Evolutionary conservation across 345 rosid genomes (phyloP).

Genomic region (Eucalyptus brandiana): DNA sequence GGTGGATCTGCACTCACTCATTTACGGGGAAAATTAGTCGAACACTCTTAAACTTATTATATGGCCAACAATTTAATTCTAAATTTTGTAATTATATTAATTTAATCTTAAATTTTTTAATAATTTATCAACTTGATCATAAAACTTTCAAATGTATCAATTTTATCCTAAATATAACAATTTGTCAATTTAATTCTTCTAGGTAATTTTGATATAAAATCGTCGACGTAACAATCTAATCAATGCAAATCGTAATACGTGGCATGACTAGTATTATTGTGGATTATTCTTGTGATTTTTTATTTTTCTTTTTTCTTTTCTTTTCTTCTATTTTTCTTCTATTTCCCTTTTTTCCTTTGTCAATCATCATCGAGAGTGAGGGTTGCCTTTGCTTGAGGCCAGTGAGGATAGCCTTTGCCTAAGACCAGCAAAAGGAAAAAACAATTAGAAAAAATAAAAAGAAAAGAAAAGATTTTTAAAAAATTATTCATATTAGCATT

Average conservation of each 20-base stretch:
- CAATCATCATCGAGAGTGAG: accelerated
- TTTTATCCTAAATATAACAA: too few species aligned
- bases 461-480: too few species aligned
- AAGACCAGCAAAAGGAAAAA: accelerated
- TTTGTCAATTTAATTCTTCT: not conserved
- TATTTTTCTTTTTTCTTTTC: too few species aligned
- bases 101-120: too few species aligned
- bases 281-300: accelerated
- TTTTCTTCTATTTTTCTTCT: too few species aligned
- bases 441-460: too few species aligned
- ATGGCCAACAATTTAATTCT: too few species aligned
- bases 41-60: not conserved
- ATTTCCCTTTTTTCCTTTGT: accelerated
- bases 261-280: accelerated
- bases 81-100: too few species aligned
- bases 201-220: not conserved
- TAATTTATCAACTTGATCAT: too few species aligned
- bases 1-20: not conserved
- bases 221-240: accelerated
- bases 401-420: accelerated
- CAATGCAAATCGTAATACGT: accelerated
- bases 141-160: too few species aligned
- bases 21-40: too few species aligned
- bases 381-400: accelerated
- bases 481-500: too few species aligned